phyloP scores from a whole-genome alignment of 228 moss, liverwort and hornwort genomes.

The Sphagnum magellanicum region DNA sequence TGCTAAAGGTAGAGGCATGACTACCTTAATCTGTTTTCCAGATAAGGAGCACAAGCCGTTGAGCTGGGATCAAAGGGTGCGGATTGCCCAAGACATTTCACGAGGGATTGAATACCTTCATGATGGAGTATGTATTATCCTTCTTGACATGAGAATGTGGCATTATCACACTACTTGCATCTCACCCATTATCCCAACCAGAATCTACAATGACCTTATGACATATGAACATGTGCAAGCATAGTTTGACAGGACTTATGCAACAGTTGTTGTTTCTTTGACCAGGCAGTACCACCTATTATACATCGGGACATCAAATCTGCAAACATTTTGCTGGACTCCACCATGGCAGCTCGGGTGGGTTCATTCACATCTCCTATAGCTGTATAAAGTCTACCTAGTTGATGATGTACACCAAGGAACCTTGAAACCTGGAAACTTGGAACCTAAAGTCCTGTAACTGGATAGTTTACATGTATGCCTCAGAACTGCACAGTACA shows the following conservation, averaged over 20 bases:
- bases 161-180: not conserved
- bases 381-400: too few relatives aligned
- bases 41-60: constrained; percentile 58
- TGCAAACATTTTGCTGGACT: constrained; percentile 87
- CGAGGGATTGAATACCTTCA: constrained; percentile 95
- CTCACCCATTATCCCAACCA: too few relatives aligned
- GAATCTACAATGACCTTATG: too few relatives aligned
- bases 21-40: constrained; percentile 12
- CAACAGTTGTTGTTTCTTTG: not conserved
- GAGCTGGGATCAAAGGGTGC: constrained; percentile 85
- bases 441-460: too few relatives aligned
- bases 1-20: too few relatives aligned
- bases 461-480: too few relatives aligned
- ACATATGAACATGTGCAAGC: not conserved
- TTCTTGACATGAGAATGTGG: not conserved
- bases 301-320: constrained; percentile 96
- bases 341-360: constrained; percentile 88
- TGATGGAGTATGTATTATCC: constrained; percentile 64
- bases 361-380: constrained; percentile 4
- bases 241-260: not conserved
- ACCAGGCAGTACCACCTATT: constrained; percentile 87
- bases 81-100: constrained; percentile 89
- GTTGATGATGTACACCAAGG: too few relatives aligned
- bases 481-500: too few relatives aligned
- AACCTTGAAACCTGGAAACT: too few relatives aligned